These are phyloP conservation scores for Colletotrichum tofieldiae DNA, from an alignment of 2,329 filamentous ascomycete genomes.

Conservation along the genomic window DNA sequence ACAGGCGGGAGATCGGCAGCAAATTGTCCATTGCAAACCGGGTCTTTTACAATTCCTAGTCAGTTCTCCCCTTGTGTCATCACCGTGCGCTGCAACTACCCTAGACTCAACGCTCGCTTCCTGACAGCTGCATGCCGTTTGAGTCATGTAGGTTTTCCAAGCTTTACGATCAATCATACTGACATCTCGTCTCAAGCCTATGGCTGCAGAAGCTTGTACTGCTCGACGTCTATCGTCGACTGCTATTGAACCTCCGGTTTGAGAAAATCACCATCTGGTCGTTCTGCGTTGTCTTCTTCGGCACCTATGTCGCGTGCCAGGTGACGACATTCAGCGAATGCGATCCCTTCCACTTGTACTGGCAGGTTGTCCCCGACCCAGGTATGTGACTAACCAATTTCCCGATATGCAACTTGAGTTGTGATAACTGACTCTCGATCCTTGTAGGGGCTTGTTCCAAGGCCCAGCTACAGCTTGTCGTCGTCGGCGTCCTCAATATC, in stretches of 20 bases:
- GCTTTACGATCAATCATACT: slow-evolving; percentile 14
- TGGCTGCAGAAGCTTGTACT: slow-evolving; percentile 51
- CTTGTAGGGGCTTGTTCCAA: slow-evolving; percentile 48
- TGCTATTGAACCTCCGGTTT: slow-evolving; percentile 46
- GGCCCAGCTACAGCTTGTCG: slow-evolving; percentile 52
- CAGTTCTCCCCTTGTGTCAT: slow-evolving; percentile 42
- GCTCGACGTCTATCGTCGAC: slow-evolving; percentile 48
- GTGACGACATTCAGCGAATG: slow-evolving; percentile 55
- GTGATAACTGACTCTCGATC: neutral
- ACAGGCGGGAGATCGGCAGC: slow-evolving; percentile 53
- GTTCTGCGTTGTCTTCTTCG: slow-evolving; percentile 49
- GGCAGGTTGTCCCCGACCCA: slow-evolving; percentile 65
- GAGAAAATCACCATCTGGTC: slow-evolving; percentile 47
- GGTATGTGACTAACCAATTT: slow-evolving; percentile 46
- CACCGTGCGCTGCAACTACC: slow-evolving; percentile 15
- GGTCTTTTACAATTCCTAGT: slow-evolving; percentile 54
- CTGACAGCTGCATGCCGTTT: slow-evolving; percentile 4
- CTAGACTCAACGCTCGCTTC: slow-evolving; percentile 14
- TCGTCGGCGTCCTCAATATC: slow-evolving; percentile 53
- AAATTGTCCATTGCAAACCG: slow-evolving; percentile 53
- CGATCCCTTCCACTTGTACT: slow-evolving; percentile 68
- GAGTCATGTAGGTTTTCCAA: slow-evolving; percentile 15
- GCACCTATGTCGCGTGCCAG: slow-evolving; percentile 52
- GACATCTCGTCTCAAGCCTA: slow-evolving; percentile 42
- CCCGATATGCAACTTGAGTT: slow-evolving; percentile 1